Percentiles rank a stretch among this genome's conserved stretches.
Evolutionary conservation across 257 asterid genomes (phyloP).

Genomic region (Jasminum sambac): DNA sequence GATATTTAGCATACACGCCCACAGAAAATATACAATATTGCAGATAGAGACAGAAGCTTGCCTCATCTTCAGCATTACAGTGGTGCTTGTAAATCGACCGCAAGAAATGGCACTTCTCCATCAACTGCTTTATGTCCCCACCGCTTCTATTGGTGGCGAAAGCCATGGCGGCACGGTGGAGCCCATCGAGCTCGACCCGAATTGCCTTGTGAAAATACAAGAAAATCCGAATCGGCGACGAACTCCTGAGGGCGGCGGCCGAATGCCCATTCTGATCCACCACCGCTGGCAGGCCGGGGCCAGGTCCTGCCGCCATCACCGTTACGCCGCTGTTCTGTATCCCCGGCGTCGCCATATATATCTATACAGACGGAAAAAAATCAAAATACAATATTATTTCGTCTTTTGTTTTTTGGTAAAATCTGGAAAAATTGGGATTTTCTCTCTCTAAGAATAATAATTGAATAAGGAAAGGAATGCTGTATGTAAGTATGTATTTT

Average conservation of each 20-base stretch:
- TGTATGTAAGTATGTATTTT: too few species aligned
- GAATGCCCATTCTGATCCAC: slow-evolving; percentile 49
- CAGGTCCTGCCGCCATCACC: slow-evolving; percentile 45
- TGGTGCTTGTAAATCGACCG: slow-evolving; percentile 86
- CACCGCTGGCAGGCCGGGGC: slow-evolving; percentile 26
- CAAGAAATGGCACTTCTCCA: slow-evolving; percentile 60
- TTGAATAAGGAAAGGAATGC: too few species aligned
- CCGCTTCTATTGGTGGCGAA: slow-evolving; percentile 57
- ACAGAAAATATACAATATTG: neutral
- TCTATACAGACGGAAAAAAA: slow-evolving; percentile 4
- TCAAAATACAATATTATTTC: slow-evolving; percentile 11
- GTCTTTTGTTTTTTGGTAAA: slow-evolving; percentile 13
- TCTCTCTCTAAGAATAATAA: slow-evolving; percentile 37
- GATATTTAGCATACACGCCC: slow-evolving; percentile 13
- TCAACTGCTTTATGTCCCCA: slow-evolving; percentile 66
- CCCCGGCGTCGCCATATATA: slow-evolving; percentile 54
- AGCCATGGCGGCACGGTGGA: slow-evolving; percentile 67
- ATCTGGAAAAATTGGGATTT: slow-evolving; percentile 18
- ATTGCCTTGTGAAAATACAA: slow-evolving; percentile 80
- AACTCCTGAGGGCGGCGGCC: slow-evolving; percentile 35
- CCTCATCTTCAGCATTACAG: slow-evolving; percentile 97
- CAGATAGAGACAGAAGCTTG: slow-evolving; percentile 1
- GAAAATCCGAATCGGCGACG: slow-evolving; percentile 83
- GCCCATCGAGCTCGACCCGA: slow-evolving; percentile 71
- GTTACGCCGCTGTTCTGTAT: slow-evolving; percentile 58